These are phyloP conservation scores for Chaetomium strumarium DNA, from an alignment of 2,329 filamentous ascomycete genomes.

Conservation along the genomic window DNA sequence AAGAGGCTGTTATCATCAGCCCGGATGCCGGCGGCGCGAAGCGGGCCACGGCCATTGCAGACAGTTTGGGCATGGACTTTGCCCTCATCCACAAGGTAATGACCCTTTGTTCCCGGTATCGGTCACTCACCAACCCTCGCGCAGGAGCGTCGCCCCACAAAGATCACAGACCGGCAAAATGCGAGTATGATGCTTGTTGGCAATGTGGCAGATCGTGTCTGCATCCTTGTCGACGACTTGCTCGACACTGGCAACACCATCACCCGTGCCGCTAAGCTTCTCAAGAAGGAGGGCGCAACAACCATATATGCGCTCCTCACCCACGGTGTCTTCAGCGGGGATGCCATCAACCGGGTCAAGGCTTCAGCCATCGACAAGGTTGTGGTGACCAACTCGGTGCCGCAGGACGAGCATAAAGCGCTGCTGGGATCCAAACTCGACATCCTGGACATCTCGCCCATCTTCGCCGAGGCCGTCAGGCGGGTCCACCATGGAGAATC, in stretches of 20 bases:
- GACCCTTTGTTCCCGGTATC: constrained; percentile 25
- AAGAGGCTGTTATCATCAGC: constrained; percentile 85
- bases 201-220: constrained; percentile 62
- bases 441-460: constrained; percentile 81
- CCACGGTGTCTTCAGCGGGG: constrained; percentile 90
- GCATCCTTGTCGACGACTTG: constrained; percentile 90
- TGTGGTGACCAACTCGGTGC: constrained; percentile 90
- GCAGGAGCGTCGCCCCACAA: constrained; percentile 54
- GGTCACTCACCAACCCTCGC: constrained; percentile 30
- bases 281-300: constrained; percentile 92
- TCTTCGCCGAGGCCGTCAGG: constrained; percentile 93
- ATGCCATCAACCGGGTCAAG: constrained; percentile 91
- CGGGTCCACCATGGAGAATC: constrained; percentile 96
- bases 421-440: constrained; percentile 79
- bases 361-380: constrained; percentile 89
- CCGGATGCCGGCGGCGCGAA: constrained; percentile 96
- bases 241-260: constrained; percentile 97
- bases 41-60: constrained; percentile 89
- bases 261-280: constrained; percentile 88
- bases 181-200: constrained; percentile 81
- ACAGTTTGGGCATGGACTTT: constrained; percentile 89
- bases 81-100: constrained; percentile 94
- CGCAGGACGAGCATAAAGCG: constrained; percentile 73
- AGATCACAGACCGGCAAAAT: constrained; percentile 69
- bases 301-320: constrained; percentile 89